Evolutionary conservation across 2,329 filamentous ascomycete species (phyloP).

Genomic region (Cordyceps militaris): DNA sequence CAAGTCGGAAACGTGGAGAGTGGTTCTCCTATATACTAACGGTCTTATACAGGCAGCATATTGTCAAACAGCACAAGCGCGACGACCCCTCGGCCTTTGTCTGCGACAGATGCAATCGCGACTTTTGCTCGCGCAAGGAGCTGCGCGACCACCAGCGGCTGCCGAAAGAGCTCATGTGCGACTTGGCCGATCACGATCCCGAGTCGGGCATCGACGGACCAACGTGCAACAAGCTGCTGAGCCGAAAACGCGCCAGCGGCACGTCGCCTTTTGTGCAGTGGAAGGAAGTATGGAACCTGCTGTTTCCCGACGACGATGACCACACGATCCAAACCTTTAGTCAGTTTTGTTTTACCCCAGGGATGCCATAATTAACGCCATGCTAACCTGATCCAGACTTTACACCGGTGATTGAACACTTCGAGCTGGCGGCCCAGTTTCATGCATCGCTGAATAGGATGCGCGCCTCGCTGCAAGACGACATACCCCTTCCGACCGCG

Average conservation of each 20-base stretch:
- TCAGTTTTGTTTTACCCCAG: neutral
- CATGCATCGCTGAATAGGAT: slow-evolving; percentile 28
- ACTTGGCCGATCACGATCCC: slow-evolving; percentile 33
- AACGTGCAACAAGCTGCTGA: slow-evolving; percentile 33
- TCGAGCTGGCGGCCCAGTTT: slow-evolving; percentile 30
- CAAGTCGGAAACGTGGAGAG: slow-evolving; percentile 14
- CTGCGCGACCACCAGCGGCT: slow-evolving; percentile 33
- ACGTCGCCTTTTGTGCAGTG: slow-evolving; percentile 32
- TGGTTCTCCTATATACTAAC: slow-evolving; percentile 12
- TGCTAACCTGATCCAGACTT: slow-evolving; percentile 25
- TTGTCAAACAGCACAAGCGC: slow-evolving; percentile 37
- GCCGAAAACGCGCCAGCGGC: slow-evolving; percentile 32
- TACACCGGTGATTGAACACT: slow-evolving; percentile 35
- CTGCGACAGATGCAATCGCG: slow-evolving; percentile 34
- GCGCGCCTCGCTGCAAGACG: slow-evolving; percentile 28
- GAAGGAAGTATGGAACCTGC: slow-evolving; percentile 35
- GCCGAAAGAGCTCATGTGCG: slow-evolving; percentile 35
- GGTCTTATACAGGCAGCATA: slow-evolving; percentile 27
- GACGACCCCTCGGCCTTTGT: slow-evolving; percentile 34
- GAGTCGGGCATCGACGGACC: slow-evolving; percentile 35
- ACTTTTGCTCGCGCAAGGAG: slow-evolving; percentile 32
- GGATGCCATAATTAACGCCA: neutral
- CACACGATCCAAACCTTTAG: neutral
- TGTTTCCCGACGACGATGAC: slow-evolving; percentile 32
- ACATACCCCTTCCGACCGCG: slow-evolving; percentile 30